phyloP scores from a whole-genome alignment of 2,329 filamentous ascomycete genomes.

The Cytospora piceicola region DNA sequence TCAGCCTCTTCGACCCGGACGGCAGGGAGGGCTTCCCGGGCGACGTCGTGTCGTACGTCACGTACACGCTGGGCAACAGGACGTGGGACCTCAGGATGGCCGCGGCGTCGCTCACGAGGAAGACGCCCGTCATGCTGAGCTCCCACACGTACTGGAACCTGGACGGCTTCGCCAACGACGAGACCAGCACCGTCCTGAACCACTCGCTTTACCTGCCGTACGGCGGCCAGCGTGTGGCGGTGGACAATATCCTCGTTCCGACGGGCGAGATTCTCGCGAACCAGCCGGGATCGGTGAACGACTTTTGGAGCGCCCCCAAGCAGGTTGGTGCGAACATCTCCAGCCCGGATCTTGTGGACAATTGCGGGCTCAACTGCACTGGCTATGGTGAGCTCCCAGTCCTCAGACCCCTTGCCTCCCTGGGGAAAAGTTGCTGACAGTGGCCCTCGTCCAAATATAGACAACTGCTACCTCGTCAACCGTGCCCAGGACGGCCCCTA shows the following conservation, averaged over 20 bases:
- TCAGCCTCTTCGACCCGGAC: constrained; percentile 72
- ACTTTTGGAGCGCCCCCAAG: constrained; percentile 83
- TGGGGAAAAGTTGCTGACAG: not conserved
- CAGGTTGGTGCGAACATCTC: constrained; percentile 72
- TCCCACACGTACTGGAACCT: constrained; percentile 81
- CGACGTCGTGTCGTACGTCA: constrained; percentile 73
- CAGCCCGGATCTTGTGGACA: constrained; percentile 64
- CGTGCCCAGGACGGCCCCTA: constrained; percentile 59
- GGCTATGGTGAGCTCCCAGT: constrained; percentile 71
- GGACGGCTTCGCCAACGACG: constrained; percentile 75
- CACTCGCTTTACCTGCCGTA: constrained; percentile 76
- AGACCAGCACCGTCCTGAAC: constrained; percentile 67
- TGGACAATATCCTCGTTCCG: constrained; percentile 74
- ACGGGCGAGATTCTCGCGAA: constrained; percentile 77
- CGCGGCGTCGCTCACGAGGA: constrained; percentile 71
- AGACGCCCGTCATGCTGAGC: constrained; percentile 82
- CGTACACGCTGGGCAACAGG: constrained; percentile 69
- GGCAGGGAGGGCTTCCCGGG: constrained; percentile 79
- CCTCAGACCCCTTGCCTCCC: too few species aligned
- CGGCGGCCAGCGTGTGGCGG: constrained; percentile 68
- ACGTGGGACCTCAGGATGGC: constrained; percentile 76
- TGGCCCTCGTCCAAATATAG: constrained; percentile 39
- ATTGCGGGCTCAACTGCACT: constrained; percentile 81
- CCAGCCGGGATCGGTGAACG: constrained; percentile 68
- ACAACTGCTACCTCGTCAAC: constrained; percentile 72